phyloP scores from a whole-genome alignment of 2,329 filamentous ascomycete species.

The Neocatenulostroma microsporum region DNA sequence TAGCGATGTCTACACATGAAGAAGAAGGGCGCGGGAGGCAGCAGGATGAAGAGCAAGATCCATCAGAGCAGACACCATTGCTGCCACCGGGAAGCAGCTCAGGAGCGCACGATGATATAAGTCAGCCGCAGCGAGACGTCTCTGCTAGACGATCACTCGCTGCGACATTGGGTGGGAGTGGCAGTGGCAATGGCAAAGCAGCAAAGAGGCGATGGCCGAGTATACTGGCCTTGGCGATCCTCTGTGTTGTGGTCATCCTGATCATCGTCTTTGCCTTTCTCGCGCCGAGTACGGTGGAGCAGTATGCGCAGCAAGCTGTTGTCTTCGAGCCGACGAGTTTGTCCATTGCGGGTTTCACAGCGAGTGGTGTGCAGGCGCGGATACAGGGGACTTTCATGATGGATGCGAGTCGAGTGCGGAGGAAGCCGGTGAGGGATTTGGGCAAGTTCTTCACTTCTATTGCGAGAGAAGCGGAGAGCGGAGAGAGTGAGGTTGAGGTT shows the following conservation, averaged over 20 bases:
- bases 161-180: conserved; percentile 11
- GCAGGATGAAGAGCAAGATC: neutral
- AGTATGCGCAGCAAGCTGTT: conserved; percentile 77
- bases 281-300: conserved; percentile 68
- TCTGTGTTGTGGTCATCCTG: conserved; percentile 55
- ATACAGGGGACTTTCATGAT: conserved; percentile 76
- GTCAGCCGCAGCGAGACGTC: conserved; percentile 18
- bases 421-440: conserved; percentile 62
- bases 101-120: conserved; percentile 7
- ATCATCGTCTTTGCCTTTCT: conserved; percentile 77
- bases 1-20: neutral
- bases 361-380: conserved; percentile 67
- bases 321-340: conserved; percentile 76
- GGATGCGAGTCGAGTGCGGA: conserved; percentile 67
- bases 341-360: conserved; percentile 76
- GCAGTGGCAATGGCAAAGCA: conserved; percentile 11
- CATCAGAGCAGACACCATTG: conserved; percentile 2
- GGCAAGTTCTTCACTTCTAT: conserved; percentile 75
- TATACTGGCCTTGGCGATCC: conserved; percentile 59
- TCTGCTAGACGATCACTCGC: conserved; percentile 15
- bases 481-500: conserved; percentile 64
- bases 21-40: neutral
- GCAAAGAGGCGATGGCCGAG: conserved; percentile 62
- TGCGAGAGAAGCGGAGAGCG: conserved; percentile 65
- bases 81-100: neutral